Percentiles rank a stretch among this genome's conserved stretches.
These are phyloP conservation scores for Simplicillium sp. DNA, from an alignment of 2,329 filamentous ascomycete genomes.

Conservation along the genomic window DNA sequence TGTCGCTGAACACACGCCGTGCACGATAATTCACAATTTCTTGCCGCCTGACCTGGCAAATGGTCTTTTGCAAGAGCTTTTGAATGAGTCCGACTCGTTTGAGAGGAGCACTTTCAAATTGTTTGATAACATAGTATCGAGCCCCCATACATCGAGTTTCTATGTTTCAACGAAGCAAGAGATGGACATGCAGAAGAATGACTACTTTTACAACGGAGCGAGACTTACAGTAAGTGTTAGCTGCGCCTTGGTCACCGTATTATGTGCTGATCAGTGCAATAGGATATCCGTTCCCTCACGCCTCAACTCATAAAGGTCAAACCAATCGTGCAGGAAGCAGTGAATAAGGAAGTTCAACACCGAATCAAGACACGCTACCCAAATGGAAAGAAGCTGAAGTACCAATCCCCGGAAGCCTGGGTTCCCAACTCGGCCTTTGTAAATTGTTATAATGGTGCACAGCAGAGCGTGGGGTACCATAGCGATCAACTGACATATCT, in stretches of 20 bases:
- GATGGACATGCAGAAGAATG: slow-evolving; percentile 57
- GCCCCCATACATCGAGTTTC: slow-evolving; percentile 75
- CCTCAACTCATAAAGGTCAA: slow-evolving; percentile 65
- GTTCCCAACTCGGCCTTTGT: slow-evolving; percentile 84
- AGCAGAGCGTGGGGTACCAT: slow-evolving; percentile 84
- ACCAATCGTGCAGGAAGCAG: slow-evolving; percentile 58
- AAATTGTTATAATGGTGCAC: slow-evolving; percentile 80
- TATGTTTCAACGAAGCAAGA: slow-evolving; percentile 72
- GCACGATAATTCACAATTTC: slow-evolving; percentile 89
- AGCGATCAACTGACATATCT: slow-evolving; percentile 89
- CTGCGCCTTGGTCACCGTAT: too few species aligned
- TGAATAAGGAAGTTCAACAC: slow-evolving; percentile 67
- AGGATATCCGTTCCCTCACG: slow-evolving; percentile 69
- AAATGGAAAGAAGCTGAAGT: slow-evolving; percentile 60
- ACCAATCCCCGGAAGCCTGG: slow-evolving; percentile 69
- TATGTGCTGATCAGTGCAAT: neutral
- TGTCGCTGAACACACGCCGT: slow-evolving; percentile 75
- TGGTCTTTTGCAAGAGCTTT: slow-evolving; percentile 62
- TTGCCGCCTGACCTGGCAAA: slow-evolving; percentile 64
- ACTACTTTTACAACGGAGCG: slow-evolving; percentile 81
- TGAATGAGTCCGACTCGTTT: slow-evolving; percentile 65
- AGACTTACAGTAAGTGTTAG: slow-evolving; percentile 44
- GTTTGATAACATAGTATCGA: slow-evolving; percentile 79
- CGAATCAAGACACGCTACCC: slow-evolving; percentile 64
- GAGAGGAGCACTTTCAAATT: slow-evolving; percentile 68